Conservation (phyloP, 768 basidiomycete genomes). For the Trametes maxima region DNA sequence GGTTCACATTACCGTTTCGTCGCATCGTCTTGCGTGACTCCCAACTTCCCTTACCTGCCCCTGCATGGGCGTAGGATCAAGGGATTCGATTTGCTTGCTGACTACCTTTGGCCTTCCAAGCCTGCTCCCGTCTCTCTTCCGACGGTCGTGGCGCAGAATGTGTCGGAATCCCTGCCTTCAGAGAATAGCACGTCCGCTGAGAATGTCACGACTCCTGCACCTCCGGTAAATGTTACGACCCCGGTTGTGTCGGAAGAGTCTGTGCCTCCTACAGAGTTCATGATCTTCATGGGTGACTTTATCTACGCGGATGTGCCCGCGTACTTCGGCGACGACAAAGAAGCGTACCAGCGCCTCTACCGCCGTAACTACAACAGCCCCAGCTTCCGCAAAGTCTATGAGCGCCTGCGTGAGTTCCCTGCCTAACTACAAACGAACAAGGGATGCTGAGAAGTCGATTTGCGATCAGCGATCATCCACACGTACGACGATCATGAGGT, state of each 20-base stretch:
- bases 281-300: slow-evolving; percentile 74
- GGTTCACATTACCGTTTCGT: slow-evolving; percentile 69
- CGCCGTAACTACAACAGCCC: slow-evolving; percentile 65
- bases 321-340: slow-evolving; percentile 58
- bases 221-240: not conserved
- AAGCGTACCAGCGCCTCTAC: slow-evolving; percentile 67
- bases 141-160: not conserved
- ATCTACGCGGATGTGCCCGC: slow-evolving; percentile 75
- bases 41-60: slow-evolving; percentile 75
- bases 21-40: slow-evolving; percentile 64
- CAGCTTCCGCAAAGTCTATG: slow-evolving; percentile 68
- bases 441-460: not conserved
- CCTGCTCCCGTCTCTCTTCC: not conserved
- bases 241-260: not conserved
- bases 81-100: slow-evolving; percentile 66
- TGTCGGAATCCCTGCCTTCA: not conserved
- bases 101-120: slow-evolving; percentile 46
- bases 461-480: slow-evolving; percentile 57
- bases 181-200: slow-evolving; percentile 1
- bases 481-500: slow-evolving; percentile 79
- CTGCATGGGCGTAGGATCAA: slow-evolving; percentile 53
- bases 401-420: slow-evolving; percentile 61
- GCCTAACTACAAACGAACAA: not conserved
- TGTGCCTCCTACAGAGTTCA: slow-evolving; percentile 50
- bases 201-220: slow-evolving; percentile 12